Percentiles rank a stretch among this genome's conserved stretches.
These are phyloP conservation scores for Apiotrichum montevideense DNA, from an alignment of 1,284 basidiomycete species.

Conservation along the genomic window DNA sequence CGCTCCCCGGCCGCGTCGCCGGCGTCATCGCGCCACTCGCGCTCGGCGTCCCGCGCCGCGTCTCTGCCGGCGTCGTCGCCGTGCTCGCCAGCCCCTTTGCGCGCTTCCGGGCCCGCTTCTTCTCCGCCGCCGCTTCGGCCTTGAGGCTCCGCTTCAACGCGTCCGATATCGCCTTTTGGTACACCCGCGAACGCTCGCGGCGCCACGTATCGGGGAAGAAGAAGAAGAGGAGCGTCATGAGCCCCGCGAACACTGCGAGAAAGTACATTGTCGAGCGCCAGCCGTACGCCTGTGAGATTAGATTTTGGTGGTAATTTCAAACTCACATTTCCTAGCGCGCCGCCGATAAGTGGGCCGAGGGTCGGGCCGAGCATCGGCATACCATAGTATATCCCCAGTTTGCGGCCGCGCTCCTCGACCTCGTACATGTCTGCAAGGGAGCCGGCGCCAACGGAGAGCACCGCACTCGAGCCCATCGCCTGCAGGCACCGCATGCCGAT, in stretches of 20 bases:
- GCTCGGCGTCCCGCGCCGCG: constrained; percentile 4
- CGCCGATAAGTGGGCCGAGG: constrained; percentile 64
- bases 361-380: constrained; percentile 53
- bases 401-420: constrained; percentile 66
- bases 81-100: constrained; percentile 23
- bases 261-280: constrained; percentile 82
- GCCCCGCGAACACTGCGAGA: constrained; percentile 58
- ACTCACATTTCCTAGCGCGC: constrained; percentile 51
- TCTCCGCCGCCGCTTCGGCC: constrained; percentile 23
- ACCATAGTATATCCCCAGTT: constrained; percentile 46
- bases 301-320: constrained; percentile 50
- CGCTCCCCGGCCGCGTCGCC: neutral
- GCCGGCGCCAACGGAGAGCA: constrained; percentile 71
- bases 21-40: constrained; percentile 3
- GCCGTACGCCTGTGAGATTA: constrained; percentile 50
- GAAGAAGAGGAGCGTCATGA: constrained; percentile 57
- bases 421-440: constrained; percentile 73
- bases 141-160: constrained; percentile 39
- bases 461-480: constrained; percentile 61
- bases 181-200: constrained; percentile 67
- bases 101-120: constrained; percentile 26
- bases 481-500: constrained; percentile 53
- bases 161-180: constrained; percentile 55
- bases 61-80: constrained; percentile 28
- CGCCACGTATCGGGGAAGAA: constrained; percentile 76